Conservation (phyloP, 441 rosid species). For the Cnidoscolus chayamansa region DNA sequence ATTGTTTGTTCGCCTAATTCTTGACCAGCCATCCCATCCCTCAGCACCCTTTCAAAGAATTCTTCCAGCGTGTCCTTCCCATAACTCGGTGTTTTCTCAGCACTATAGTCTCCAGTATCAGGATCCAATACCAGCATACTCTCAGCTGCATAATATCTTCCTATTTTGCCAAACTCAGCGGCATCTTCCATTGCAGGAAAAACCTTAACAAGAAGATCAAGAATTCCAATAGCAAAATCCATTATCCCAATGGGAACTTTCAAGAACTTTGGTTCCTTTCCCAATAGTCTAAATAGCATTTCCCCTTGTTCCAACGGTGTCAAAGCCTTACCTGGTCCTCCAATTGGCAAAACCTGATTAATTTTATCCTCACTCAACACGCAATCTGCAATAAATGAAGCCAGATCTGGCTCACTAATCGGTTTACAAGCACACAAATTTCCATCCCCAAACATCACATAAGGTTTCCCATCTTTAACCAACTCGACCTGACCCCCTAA, state of each 20-base stretch:
- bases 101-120: slow-evolving; percentile 75
- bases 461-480: slow-evolving; percentile 92
- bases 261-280: slow-evolving; percentile 78
- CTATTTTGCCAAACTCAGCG: slow-evolving; percentile 93
- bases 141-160: slow-evolving; percentile 91
- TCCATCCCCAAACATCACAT: slow-evolving; percentile 95
- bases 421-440: slow-evolving; percentile 91
- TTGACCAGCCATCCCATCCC: slow-evolving; percentile 92
- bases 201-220: slow-evolving; percentile 64
- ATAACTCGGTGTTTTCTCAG: slow-evolving; percentile 83
- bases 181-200: slow-evolving; percentile 82
- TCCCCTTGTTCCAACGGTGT: slow-evolving; percentile 90
- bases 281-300: slow-evolving; percentile 63
- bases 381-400: slow-evolving; percentile 72
- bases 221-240: slow-evolving; percentile 74
- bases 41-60: slow-evolving; percentile 63
- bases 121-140: slow-evolving; percentile 85
- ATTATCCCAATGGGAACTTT: slow-evolving; percentile 84
- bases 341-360: slow-evolving; percentile 75
- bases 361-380: slow-evolving; percentile 66
- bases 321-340: slow-evolving; percentile 90
- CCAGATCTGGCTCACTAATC: slow-evolving; percentile 80
- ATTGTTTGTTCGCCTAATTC: slow-evolving; percentile 86
- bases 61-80: slow-evolving; percentile 82
- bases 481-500: slow-evolving; percentile 87